phyloP scores from a whole-genome alignment of 441 rosid genomes.

The Daphne laureola region DNA sequence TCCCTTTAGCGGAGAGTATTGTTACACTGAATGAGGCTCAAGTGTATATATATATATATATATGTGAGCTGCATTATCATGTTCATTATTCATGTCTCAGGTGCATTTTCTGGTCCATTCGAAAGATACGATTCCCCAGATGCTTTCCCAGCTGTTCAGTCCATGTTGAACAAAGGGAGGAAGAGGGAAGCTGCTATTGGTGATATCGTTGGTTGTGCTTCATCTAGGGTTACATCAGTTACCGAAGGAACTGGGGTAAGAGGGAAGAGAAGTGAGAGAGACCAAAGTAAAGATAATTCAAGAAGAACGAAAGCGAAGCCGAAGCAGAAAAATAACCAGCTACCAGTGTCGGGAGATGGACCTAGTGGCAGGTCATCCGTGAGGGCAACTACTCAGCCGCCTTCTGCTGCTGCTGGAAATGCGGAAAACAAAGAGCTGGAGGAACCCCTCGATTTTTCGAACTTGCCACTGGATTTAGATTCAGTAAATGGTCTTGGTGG shows the following conservation, averaged over 20 bases:
- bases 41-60: neutral
- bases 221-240: slow-evolving; percentile 53
- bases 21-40: neutral
- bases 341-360: slow-evolving; percentile 31
- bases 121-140: slow-evolving; percentile 26
- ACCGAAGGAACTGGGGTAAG: slow-evolving; percentile 36
- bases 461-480: slow-evolving; percentile 51
- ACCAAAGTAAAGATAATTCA: slow-evolving; percentile 23
- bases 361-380: slow-evolving; percentile 20
- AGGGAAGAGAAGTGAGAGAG: slow-evolving; percentile 53
- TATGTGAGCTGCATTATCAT: neutral
- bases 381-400: slow-evolving; percentile 12
- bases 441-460: slow-evolving; percentile 39
- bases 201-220: slow-evolving; percentile 68
- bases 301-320: slow-evolving; percentile 44
- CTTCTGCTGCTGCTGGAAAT: slow-evolving; percentile 11
- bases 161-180: slow-evolving; percentile 23
- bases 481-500: slow-evolving; percentile 31
- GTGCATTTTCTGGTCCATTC: slow-evolving; percentile 53
- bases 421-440: slow-evolving; percentile 20
- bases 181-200: slow-evolving; percentile 66
- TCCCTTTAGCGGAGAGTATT: too few species aligned
- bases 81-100: slow-evolving; percentile 31
- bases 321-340: slow-evolving; percentile 46
- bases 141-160: slow-evolving; percentile 11